Conservation (phyloP, 2,329 filamentous ascomycete species). For the Orbilia brochopaga region DNA sequence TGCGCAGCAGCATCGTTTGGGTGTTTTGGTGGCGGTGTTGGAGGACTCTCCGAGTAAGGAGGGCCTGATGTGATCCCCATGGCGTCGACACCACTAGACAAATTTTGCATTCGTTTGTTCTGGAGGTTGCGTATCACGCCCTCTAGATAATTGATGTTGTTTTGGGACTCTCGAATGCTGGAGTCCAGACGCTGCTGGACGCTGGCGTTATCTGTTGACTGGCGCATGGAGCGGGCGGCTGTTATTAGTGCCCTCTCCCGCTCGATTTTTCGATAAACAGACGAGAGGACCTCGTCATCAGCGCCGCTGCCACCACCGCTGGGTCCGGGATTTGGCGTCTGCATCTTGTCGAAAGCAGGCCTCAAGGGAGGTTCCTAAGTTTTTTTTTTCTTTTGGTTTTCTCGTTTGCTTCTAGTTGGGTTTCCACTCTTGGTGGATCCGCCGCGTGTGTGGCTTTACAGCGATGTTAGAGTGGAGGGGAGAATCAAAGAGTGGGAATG, state of each 20-base stretch:
- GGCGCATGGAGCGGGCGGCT: slow-evolving; percentile 91
- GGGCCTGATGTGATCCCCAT: slow-evolving; percentile 15
- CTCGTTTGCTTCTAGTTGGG: too few species aligned
- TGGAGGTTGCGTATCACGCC: slow-evolving; percentile 87
- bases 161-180: slow-evolving; percentile 89
- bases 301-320: slow-evolving; percentile 8
- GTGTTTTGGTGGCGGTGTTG: slow-evolving; percentile 55
- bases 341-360: slow-evolving; percentile 62
- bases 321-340: slow-evolving; percentile 65
- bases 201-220: slow-evolving; percentile 90
- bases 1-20: slow-evolving; percentile 27
- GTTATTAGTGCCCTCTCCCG: slow-evolving; percentile 94
- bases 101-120: slow-evolving; percentile 67
- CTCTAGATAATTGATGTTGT: slow-evolving; percentile 95
- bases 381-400: background rate
- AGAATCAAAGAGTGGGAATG: background rate
- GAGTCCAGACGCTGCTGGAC: slow-evolving; percentile 89
- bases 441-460: too few species aligned
- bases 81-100: slow-evolving; percentile 69
- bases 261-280: slow-evolving; percentile 93
- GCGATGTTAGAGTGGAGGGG: background rate
- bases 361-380: background rate
- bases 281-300: slow-evolving; percentile 31
- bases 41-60: slow-evolving; percentile 40
- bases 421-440: too few species aligned